phyloP scores from a whole-genome alignment of 1,284 basidiomycete species.

The Trichosporon sp. region DNA sequence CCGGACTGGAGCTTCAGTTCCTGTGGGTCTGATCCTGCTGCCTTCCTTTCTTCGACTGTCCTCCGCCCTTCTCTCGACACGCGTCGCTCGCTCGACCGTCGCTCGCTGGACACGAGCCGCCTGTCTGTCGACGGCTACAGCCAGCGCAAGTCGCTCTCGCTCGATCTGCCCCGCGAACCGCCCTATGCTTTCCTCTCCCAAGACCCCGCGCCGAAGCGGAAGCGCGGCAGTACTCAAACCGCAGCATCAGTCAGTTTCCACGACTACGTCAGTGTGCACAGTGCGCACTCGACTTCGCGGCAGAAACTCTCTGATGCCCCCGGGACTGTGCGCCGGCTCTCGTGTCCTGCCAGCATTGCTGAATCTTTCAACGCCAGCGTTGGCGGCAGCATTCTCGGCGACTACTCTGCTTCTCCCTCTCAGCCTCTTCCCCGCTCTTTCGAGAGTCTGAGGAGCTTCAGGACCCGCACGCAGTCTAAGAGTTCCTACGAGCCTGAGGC shows the following conservation, averaged over 20 bases:
- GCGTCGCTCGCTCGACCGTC: not conserved
- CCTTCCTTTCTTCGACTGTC: not conserved
- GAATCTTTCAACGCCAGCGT: not conserved
- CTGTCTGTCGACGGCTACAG: not conserved
- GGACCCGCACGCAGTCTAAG: not conserved
- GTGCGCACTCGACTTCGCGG: not conserved
- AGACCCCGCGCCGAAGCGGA: slow-evolving; percentile 1
- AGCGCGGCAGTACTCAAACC: slow-evolving; percentile 34
- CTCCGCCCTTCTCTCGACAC: not conserved
- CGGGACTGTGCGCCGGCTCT: not conserved
- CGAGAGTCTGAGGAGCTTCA: slow-evolving; percentile 22
- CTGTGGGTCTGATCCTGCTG: not conserved
- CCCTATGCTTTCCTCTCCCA: slow-evolving; percentile 16
- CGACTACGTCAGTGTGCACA: slow-evolving; percentile 7
- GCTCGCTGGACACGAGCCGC: too few relatives aligned
- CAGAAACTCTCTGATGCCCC: not conserved
- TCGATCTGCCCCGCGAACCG: slow-evolving; percentile 15
- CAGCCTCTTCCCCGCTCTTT: slow-evolving; percentile 42
- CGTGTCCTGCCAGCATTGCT: not conserved
- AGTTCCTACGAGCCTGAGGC: not conserved
- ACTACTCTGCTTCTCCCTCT: slow-evolving; percentile 41
- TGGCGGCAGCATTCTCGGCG: slow-evolving; percentile 14
- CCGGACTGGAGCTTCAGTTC: slow-evolving; percentile 28
- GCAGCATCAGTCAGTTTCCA: slow-evolving; percentile 8
- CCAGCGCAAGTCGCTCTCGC: slow-evolving; percentile 13